Conservation (phyloP, 2,329 filamentous ascomycete species). For the Sarocladium brachiariae region DNA sequence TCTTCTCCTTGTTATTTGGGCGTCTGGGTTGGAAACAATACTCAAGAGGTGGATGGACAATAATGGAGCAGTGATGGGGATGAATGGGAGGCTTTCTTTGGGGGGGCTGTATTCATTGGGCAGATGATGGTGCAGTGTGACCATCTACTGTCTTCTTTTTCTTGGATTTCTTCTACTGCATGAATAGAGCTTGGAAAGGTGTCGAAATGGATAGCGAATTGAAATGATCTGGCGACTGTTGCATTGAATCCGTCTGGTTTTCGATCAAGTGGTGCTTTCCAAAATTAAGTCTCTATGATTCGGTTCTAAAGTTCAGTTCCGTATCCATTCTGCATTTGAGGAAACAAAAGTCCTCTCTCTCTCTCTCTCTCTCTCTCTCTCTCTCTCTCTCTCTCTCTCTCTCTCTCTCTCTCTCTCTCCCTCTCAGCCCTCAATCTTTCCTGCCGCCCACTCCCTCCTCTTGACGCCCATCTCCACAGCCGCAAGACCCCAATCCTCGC, state of each 20-base stretch:
- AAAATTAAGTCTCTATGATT: too few species aligned
- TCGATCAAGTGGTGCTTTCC: too few species aligned
- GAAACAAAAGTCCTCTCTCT: too few species aligned
- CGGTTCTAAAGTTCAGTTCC: too few species aligned
- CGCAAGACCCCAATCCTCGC: constrained; percentile 90
- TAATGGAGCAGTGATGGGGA: background rate
- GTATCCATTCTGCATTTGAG: too few species aligned
- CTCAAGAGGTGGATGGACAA: background rate
- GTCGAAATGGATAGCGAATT: constrained; percentile 6
- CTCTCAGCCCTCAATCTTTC: constrained; percentile 45
- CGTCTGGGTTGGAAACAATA: background rate
- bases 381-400: background rate
- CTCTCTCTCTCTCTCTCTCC: background rate
- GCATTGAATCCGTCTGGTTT: too few species aligned
- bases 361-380: too few species aligned
- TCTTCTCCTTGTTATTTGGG: background rate
- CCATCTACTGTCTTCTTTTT: background rate
- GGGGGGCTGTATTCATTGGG: background rate
- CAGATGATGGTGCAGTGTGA: background rate
- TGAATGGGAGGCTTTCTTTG: too few species aligned
- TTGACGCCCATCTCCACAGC: constrained; percentile 92
- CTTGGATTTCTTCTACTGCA: background rate
- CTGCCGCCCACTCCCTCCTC: constrained; percentile 74
- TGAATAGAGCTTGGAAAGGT: constrained; percentile 3
- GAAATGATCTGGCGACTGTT: background rate